Conservation (phyloP, 2,329 filamentous ascomycete genomes). For the Diaporthe nobilis region DNA sequence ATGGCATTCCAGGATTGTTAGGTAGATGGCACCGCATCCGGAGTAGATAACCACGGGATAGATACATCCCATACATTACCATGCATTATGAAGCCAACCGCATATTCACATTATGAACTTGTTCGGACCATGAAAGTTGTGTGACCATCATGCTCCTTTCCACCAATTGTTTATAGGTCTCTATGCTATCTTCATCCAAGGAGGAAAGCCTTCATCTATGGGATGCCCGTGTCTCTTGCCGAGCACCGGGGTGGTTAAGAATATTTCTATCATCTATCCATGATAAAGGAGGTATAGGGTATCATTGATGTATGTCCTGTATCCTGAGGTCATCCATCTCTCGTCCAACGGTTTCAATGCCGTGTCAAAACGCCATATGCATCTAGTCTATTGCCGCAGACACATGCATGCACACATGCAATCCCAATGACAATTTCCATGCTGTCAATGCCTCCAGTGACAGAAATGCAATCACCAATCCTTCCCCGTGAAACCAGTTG, state of each 20-base stretch:
- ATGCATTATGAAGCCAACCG: neutral
- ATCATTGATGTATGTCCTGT: neutral
- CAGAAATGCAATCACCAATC: neutral
- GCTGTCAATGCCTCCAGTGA: neutral
- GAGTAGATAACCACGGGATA: neutral
- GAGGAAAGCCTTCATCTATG: neutral
- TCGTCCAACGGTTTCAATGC: neutral
- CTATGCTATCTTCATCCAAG: neutral
- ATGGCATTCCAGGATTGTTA: neutral
- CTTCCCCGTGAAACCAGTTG: neutral
- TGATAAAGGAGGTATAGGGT: neutral
- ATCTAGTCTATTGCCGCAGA: neutral
- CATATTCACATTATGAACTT: neutral
- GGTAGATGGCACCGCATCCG: neutral
- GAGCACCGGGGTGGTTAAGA: no score
- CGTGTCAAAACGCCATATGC: neutral
- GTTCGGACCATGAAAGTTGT: neutral
- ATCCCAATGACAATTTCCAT: neutral
- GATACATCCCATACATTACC: neutral
- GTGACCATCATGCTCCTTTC: neutral
- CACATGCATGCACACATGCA: neutral
- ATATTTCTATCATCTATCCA: neutral
- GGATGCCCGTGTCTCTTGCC: neutral
- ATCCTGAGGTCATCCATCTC: neutral
- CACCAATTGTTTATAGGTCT: neutral